phyloP scores from a whole-genome alignment of 805 yeast species.

The Zygosaccharomyces siamensis region DNA sequence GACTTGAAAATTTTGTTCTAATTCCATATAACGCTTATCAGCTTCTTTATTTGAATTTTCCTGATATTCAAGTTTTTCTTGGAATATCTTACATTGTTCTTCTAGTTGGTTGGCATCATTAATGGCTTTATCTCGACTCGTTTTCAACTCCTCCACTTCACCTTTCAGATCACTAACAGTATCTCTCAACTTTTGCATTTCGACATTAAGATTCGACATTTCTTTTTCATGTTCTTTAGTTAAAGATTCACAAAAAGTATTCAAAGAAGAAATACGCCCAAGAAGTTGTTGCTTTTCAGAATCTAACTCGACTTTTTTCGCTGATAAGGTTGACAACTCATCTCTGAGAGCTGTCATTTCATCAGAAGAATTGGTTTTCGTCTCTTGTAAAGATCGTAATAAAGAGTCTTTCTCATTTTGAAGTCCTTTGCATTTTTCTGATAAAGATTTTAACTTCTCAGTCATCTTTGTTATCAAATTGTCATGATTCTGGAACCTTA shows the following conservation, averaged over 20 bases:
- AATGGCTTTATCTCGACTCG: conserved; percentile 28
- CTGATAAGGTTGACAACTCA: conserved; percentile 7
- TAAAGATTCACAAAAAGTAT: not conserved
- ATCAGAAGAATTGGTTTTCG: conserved; percentile 6
- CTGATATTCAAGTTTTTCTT: conserved; percentile 16
- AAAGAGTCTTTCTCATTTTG: conserved; percentile 23
- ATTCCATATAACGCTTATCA: not conserved
- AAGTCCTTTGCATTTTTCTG: conserved; percentile 32
- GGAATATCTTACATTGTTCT: conserved; percentile 31
- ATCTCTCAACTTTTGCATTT: conserved; percentile 4
- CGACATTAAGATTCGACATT: conserved; percentile 14
- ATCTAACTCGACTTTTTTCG: conserved; percentile 11
- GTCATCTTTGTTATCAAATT: conserved; percentile 40
- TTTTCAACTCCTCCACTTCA: conserved; percentile 26
- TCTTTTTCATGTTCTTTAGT: conserved; percentile 10
- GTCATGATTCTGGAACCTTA: conserved; percentile 32
- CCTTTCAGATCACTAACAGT: conserved; percentile 27
- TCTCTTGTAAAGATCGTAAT: conserved; percentile 13
- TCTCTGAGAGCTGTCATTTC: conserved; percentile 12
- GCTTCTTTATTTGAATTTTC: not conserved
- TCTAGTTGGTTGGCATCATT: conserved; percentile 23
- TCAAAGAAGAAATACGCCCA: not conserved
- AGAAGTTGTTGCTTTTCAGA: conserved; percentile 9
- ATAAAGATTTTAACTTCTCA: conserved; percentile 43
- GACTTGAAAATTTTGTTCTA: not conserved